These are phyloP conservation scores for Aspergillus neoniger DNA, from an alignment of 2,329 filamentous ascomycete species.

Conservation along the genomic window DNA sequence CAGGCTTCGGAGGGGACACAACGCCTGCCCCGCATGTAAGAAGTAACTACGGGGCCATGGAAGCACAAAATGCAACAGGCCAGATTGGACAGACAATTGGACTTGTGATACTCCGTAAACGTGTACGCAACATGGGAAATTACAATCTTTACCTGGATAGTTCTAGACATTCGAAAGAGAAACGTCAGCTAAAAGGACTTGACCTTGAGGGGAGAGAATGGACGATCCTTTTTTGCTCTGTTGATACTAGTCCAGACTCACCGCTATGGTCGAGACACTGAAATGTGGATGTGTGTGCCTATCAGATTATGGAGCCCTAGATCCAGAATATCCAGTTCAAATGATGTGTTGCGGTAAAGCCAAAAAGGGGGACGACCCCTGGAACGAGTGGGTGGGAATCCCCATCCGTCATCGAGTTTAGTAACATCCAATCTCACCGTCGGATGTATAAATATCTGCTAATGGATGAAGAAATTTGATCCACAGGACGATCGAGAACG, in stretches of 20 bases:
- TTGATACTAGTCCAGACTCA: not conserved
- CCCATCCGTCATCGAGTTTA: slow-evolving; percentile 6
- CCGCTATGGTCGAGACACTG: slow-evolving; percentile 4
- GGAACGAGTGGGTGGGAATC: slow-evolving; percentile 8
- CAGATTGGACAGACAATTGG: too few relatives aligned
- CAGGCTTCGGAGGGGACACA: too few relatives aligned
- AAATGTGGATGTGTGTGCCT: not conserved
- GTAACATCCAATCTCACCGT: not conserved
- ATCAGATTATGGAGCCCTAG: not conserved
- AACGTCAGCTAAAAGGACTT: slow-evolving; percentile 1
- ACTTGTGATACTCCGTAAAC: too few relatives aligned
- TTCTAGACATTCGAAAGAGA: not conserved
- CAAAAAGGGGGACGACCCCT: slow-evolving; percentile 10
- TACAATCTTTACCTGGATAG: not conserved
- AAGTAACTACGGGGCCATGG: too few relatives aligned
- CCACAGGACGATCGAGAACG: not conserved
- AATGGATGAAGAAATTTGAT: not conserved
- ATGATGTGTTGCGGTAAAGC: not conserved
- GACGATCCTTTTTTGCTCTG: not conserved
- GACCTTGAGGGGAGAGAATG: not conserved
- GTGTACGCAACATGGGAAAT: too few relatives aligned
- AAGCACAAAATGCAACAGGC: too few relatives aligned
- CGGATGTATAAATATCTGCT: slow-evolving; percentile 1
- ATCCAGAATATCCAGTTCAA: not conserved
- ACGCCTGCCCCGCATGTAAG: too few relatives aligned